Evolutionary conservation across 2,329 filamentous ascomycete species (phyloP), one percentile per base, ranked within the genome.

Genomic region (Pseudogymnoascus sp.): DNA sequence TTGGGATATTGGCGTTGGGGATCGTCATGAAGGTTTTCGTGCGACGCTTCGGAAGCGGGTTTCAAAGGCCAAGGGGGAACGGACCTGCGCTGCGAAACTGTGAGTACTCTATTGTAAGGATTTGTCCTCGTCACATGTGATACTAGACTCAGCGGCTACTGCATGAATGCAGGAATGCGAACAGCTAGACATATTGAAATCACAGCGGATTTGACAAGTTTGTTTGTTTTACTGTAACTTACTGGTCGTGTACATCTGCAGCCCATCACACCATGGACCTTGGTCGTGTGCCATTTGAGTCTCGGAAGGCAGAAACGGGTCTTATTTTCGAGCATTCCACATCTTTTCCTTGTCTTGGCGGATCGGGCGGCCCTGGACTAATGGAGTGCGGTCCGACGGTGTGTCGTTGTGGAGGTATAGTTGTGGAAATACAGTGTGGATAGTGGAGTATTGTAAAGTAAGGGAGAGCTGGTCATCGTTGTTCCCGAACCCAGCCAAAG

Each of bases 21-120:
- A 52, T 52, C 45, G 25, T 52, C 45, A 52, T 52, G 45, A 52
- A 52, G 45, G 45, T 52, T 52, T 52, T 52, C 45, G 45, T 52
- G 45, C 45, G 45, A 52, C 45, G 45, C n/a, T 31, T 52, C 27
- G 45, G 45, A 52, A 52, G 45, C 45, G 27, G 45, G 45, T 52
- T 52, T 52, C 45, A 52, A 52, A 52, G 27, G 27, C 45, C 40
- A 31, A 52, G 29, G 45, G n/a, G 13, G 27, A n/a, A 52, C 45
- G 27, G 27, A 52, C 45, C 25, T 52, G 45, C 27, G 45, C 40
- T 31, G 45, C 25, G 45, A 52, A 31, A 31, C 45, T 52, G 42
- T 13, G 25, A 52, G 45, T 29, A 31, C 45, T 52, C 25, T 52
- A 52, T 52, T 52, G 27, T 52, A 3, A 31, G 45, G n/a, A 52